Evolutionary conservation across 164 flowering plant genomes (phyloP), one percentile per base, ranked within the genome.

Genomic region (Santalum album): DNA sequence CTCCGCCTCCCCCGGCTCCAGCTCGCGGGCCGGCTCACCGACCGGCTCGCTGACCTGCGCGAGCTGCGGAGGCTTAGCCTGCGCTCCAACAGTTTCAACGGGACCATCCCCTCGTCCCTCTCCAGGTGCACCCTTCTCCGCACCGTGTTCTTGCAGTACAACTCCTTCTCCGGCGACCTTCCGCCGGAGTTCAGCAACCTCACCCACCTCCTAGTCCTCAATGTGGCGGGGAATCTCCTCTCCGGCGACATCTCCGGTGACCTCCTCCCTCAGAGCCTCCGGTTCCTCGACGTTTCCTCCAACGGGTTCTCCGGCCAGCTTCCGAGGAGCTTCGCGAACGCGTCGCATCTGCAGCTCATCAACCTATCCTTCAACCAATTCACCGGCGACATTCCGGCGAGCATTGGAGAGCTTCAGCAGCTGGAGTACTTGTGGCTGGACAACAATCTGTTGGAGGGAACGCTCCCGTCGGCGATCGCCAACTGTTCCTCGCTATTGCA

Each of bases 21-120:
- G 1, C 65, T 90, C 61, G 53, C 74, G 7, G 72, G 59, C 39
- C 48, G 47, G 1, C 65, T 90, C 62, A 54, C 74, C 11, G 71
- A 57, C 39, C 50, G 47, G 0, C 60, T 87, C 24, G 61, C 69
- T 44, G 53, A 68, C 40, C 69, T 91, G 16, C 61, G 57, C 38
- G 24, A 66, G 73, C 69, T 92, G 21, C 83, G 86, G 15, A 72
- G 75, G 72, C 61, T 92, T 3, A 84, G 87, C 66, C 84, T 92
- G 42, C 88, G 75, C 2, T 78, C 90, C 16, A 77, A 77, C 60
- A 43, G 42, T 35, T 61, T 77, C 59, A 66, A 64, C 34, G 78
- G 74, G 44, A 51, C 70, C 20, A 27, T 77, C 7, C 81, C 81
- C 25, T 1, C 62, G 1, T 54, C 78, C 2, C 68, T 77, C 27